Evolutionary conservation across 163 green algal genomes (phyloP).

Genomic region (Coccomyxa subellipsoidea): DNA sequence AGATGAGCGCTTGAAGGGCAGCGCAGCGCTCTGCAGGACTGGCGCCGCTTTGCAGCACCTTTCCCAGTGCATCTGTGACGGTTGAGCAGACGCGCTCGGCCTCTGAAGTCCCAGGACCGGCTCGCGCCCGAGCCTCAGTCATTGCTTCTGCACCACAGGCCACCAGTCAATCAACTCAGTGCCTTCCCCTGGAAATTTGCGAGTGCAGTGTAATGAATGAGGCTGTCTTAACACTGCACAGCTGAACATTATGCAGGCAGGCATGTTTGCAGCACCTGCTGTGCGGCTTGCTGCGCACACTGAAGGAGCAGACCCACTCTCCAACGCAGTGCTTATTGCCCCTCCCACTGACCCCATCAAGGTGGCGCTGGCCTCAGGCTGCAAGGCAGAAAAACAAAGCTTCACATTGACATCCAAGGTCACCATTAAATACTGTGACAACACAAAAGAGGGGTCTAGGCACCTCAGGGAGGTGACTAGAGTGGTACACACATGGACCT

Average conservation of each 20-base stretch:
- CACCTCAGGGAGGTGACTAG: too few relatives aligned
- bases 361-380: constrained; percentile 8
- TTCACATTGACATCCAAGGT: too few relatives aligned
- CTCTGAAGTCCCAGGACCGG: constrained; percentile 23
- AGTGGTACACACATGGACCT: too few relatives aligned
- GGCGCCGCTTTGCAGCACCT: constrained; percentile 35
- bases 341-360: constrained; percentile 34
- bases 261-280: too few relatives aligned
- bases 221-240: too few relatives aligned
- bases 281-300: constrained; percentile 31
- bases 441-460: too few relatives aligned
- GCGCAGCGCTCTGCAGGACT: constrained; percentile 41
- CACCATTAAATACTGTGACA: too few relatives aligned
- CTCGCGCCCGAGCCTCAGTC: constrained; percentile 42
- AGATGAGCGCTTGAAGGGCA: constrained; percentile 60
- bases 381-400: not conserved
- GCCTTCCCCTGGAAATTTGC: too few relatives aligned
- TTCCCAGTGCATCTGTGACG: not conserved
- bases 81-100: constrained; percentile 24
- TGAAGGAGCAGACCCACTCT: constrained; percentile 26
- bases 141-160: constrained; percentile 27
- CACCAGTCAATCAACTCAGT: not conserved
- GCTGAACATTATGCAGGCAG: too few relatives aligned
- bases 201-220: too few relatives aligned
- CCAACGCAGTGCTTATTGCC: constrained; percentile 29